Conservation (phyloP, 1,284 basidiomycete genomes). For the Coniferiporia sulphurascens region DNA sequence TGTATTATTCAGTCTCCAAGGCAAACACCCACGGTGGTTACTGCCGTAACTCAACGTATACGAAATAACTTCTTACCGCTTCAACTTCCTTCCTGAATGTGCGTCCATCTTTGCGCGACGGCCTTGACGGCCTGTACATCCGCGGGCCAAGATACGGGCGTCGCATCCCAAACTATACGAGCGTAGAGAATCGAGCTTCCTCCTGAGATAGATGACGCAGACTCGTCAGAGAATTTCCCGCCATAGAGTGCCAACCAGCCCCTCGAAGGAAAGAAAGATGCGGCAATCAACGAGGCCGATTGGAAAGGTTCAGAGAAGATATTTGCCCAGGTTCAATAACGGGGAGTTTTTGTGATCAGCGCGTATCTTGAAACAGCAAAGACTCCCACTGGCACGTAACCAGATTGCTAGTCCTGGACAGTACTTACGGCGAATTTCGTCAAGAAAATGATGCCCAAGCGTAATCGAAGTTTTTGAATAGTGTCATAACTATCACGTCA, state of each 20-base stretch:
- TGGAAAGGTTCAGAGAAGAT: not conserved
- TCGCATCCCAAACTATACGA: slow-evolving; percentile 2
- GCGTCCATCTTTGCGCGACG: slow-evolving; percentile 10
- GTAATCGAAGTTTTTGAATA: too few relatives aligned
- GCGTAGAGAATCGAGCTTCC: slow-evolving; percentile 10
- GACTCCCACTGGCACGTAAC: not conserved
- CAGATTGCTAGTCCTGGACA: not conserved
- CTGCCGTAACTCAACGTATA: not conserved
- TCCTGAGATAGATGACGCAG: not conserved
- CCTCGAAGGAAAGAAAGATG: slow-evolving; percentile 4
- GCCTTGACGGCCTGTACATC: slow-evolving; percentile 12
- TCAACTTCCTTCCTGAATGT: slow-evolving; percentile 11
- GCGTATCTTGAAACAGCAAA: too few relatives aligned
- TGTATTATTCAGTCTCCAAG: not conserved
- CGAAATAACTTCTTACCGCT: not conserved
- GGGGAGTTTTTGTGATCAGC: not conserved
- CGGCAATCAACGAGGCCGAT: not conserved
- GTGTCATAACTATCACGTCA: too few relatives aligned
- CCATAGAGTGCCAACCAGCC: slow-evolving; percentile 11
- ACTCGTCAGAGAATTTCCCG: not conserved
- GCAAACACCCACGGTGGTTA: not conserved
- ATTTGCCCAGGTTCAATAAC: not conserved
- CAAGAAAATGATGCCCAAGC: not conserved
- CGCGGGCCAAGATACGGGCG: slow-evolving; percentile 12
- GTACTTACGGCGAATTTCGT: not conserved